These are phyloP conservation scores for Coemansia umbellata DNA, from an alignment of 192 early-diverging fungal species.

Conservation along the genomic window DNA sequence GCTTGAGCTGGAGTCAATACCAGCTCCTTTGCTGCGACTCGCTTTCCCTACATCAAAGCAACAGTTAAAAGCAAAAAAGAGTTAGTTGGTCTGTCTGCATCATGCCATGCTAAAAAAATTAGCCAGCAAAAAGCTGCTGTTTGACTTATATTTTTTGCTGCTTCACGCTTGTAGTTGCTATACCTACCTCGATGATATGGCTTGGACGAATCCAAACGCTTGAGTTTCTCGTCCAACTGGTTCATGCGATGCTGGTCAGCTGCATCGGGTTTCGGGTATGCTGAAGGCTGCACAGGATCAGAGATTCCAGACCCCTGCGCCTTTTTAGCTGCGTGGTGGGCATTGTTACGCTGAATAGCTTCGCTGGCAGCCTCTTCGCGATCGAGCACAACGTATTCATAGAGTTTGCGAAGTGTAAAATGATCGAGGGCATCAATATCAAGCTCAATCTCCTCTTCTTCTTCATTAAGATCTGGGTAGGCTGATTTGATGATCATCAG, in stretches of 20 bases:
- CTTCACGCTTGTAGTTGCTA: background rate
- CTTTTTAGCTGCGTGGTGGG: constrained; percentile 48
- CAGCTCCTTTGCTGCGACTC: constrained; percentile 16
- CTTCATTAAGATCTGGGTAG: constrained; percentile 51
- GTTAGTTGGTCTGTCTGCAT: too few species aligned
- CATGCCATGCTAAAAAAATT: too few species aligned
- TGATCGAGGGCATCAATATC: constrained; percentile 91
- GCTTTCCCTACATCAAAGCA: constrained; percentile 26
- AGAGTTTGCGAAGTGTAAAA: constrained; percentile 76
- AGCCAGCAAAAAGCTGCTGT: too few species aligned
- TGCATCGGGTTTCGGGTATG: constrained; percentile 16
- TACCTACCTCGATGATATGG: constrained; percentile 28
- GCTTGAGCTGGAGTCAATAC: constrained; percentile 44
- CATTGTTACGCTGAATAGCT: constrained; percentile 46
- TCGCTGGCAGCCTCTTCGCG: constrained; percentile 49
- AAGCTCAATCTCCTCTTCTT: constrained; percentile 88
- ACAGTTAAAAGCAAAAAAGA: background rate
- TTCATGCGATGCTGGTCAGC: constrained; percentile 33
- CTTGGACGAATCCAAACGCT: constrained; percentile 42
- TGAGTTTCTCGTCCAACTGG: constrained; percentile 51
- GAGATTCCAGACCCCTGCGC: constrained; percentile 40
- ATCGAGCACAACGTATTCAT: constrained; percentile 74
- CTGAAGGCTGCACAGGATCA: constrained; percentile 48
- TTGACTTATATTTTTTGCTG: too few species aligned
- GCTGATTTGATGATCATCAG: constrained; percentile 51